Evolutionary conservation across 495 filamentous ascomycete genomes (phyloP).

Genomic region (Thermothielavioides terrestris): DNA sequence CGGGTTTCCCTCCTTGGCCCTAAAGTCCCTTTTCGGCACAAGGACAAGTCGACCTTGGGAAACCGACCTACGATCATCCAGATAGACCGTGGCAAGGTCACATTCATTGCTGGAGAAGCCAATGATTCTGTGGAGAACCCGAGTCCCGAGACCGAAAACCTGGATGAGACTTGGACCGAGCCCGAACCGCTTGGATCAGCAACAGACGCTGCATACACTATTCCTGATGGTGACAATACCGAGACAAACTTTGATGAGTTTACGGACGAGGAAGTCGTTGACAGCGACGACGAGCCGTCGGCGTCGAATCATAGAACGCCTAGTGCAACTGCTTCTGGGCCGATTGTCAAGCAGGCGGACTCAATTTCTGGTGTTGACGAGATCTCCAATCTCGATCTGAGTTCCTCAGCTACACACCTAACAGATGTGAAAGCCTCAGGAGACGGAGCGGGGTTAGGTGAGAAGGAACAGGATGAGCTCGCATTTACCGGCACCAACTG

Average conservation of each 20-base stretch:
- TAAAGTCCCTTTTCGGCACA: neutral
- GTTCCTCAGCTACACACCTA: neutral
- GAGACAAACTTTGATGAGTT: neutral
- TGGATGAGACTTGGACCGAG: slow-evolving; percentile 6
- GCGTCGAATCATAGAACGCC: neutral
- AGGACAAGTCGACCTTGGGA: neutral
- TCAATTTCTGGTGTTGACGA: neutral
- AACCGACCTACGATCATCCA: neutral
- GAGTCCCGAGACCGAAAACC: neutral
- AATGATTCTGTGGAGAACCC: too few relatives aligned
- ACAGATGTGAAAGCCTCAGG: neutral
- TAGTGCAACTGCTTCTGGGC: neutral
- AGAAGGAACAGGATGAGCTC: neutral
- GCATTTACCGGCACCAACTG: neutral
- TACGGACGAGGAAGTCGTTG: neutral
- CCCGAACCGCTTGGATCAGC: neutral
- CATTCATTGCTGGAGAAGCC: neutral
- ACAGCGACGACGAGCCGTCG: neutral
- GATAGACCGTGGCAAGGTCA: neutral
- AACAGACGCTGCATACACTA: neutral
- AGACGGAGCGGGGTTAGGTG: too few relatives aligned
- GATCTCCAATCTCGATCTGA: neutral
- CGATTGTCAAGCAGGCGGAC: neutral
- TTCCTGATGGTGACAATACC: neutral
- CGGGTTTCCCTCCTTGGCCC: slow-evolving; percentile 7